Conservation (phyloP, 2,329 filamentous ascomycete species). For the Cladosporium velox region DNA sequence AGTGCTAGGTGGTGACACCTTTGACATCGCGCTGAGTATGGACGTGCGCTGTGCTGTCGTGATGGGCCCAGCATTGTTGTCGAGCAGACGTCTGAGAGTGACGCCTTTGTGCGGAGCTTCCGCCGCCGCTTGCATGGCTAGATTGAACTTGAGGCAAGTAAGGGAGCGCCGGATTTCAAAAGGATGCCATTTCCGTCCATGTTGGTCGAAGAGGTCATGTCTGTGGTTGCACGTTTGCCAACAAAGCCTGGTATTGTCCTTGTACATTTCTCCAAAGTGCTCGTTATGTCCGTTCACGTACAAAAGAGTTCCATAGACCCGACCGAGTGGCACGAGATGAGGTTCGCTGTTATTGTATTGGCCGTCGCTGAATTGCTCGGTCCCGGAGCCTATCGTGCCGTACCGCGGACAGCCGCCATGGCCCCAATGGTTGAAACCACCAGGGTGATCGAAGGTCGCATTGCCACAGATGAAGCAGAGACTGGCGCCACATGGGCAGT, state of each 20-base stretch:
- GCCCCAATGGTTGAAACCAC: neutral
- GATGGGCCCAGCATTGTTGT: neutral
- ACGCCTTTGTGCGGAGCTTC: too few species aligned
- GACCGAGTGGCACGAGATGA: neutral
- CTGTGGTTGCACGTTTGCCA: neutral
- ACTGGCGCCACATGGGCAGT: neutral
- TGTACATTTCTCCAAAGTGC: neutral
- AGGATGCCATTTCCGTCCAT: neutral
- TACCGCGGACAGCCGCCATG: neutral
- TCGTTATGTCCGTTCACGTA: neutral
- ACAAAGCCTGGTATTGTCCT: neutral
- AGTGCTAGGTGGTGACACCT: too few species aligned
- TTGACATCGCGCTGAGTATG: too few species aligned
- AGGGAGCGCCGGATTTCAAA: neutral
- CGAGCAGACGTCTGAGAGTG: neutral
- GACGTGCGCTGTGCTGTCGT: too few species aligned
- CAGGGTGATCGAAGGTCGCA: neutral
- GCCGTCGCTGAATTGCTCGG: neutral
- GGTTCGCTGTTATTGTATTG: neutral
- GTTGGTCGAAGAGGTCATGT: neutral
- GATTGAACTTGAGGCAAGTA: neutral
- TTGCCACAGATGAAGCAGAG: slow-evolving; percentile 1
- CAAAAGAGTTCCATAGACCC: neutral
- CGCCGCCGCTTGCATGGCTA: neutral
- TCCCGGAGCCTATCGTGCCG: neutral